Percentiles rank a stretch among this genome's conserved stretches.
Evolutionary conservation across 2,329 filamentous ascomycete species (phyloP).

Genomic region (Phaeosphaeriaceae sp.): DNA sequence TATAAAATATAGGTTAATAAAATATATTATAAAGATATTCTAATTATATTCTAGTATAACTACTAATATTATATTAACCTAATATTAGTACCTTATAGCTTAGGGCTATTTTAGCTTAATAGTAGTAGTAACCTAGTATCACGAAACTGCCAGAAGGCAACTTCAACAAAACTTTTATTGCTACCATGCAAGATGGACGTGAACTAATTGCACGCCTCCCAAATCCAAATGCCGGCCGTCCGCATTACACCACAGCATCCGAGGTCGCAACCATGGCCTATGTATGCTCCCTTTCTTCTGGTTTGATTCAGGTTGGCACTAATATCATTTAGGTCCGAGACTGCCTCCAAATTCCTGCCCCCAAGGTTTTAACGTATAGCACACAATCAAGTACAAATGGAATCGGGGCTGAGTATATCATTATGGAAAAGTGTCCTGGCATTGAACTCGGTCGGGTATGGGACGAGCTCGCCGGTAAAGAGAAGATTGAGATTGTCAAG

Average conservation of each 20-base stretch:
- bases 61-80: too few relatives aligned
- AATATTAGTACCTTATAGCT: too few relatives aligned
- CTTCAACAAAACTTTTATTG: too few relatives aligned
- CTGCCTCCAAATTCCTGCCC: constrained; percentile 1
- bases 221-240: not conserved
- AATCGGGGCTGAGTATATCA: constrained; percentile 1
- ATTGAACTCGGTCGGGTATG: constrained; percentile 4
- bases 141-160: not conserved
- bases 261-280: too few relatives aligned
- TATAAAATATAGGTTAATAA: too few relatives aligned
- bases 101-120: too few relatives aligned
- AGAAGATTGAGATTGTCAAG: not conserved
- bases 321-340: not conserved
- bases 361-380: not conserved
- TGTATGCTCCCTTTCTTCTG: too few relatives aligned
- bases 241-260: not conserved
- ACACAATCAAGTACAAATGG: not conserved
- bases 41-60: too few relatives aligned
- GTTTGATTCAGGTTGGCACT: not conserved
- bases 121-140: too few relatives aligned
- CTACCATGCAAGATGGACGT: not conserved
- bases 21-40: too few relatives aligned
- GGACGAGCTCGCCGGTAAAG: not conserved
- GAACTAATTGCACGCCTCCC: not conserved
- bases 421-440: constrained; percentile 14